Evolutionary conservation across 257 asterid genomes (phyloP).

Genomic region (Haberlea rhodopensis): DNA sequence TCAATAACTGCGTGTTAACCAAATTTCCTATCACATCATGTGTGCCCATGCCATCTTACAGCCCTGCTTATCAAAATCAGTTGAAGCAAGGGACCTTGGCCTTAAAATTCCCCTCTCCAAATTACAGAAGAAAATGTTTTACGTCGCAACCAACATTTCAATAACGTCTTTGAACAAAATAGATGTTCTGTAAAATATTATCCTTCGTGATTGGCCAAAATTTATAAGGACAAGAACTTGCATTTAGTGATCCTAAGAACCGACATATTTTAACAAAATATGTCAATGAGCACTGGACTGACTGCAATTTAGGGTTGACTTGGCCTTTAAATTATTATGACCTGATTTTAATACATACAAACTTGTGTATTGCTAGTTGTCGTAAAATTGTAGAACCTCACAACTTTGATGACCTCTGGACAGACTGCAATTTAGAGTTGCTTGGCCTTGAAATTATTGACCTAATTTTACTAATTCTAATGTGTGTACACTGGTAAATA

Average conservation of each 20-base stretch:
- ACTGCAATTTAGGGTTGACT: neutral
- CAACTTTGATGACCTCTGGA: neutral
- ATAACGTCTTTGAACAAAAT: neutral
- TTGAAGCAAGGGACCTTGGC: neutral
- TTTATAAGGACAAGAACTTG: neutral
- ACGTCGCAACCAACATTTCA: neutral
- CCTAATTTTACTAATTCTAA: neutral
- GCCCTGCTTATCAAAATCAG: neutral
- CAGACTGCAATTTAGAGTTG: neutral
- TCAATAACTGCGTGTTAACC: neutral
- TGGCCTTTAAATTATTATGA: too few relatives aligned
- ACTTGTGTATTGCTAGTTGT: too few relatives aligned
- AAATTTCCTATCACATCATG: neutral
- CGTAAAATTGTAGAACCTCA: neutral
- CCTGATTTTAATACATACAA: neutral
- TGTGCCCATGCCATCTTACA: neutral
- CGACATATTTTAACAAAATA: slow-evolving; percentile 4
- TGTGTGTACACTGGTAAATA: slow-evolving; percentile 2
- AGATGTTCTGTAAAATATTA: neutral
- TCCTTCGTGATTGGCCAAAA: neutral
- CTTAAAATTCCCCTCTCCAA: neutral
- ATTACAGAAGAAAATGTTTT: neutral
- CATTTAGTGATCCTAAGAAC: neutral
- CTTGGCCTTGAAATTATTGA: neutral
- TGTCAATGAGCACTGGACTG: neutral